A percentile compares a stretch with the other conserved stretches of the same genome.
Conservation (phyloP, 768 basidiomycete species). For the Russula foetens region DNA sequence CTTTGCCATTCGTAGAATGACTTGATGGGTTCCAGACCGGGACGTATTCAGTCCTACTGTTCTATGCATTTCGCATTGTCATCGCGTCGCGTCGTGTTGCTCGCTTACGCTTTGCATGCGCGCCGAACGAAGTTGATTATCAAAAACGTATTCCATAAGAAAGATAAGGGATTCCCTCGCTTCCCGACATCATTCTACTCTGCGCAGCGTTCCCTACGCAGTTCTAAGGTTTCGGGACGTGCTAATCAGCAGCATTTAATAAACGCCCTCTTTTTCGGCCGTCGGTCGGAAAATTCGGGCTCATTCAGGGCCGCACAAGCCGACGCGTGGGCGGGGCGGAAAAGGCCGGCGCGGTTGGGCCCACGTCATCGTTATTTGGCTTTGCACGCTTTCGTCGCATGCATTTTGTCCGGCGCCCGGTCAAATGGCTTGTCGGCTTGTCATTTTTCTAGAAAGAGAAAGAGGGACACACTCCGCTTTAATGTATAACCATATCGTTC, state of each 20-base stretch:
- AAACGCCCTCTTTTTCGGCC: not conserved
- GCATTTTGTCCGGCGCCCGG: not conserved
- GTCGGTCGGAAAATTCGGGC: not conserved
- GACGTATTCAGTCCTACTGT: too few species aligned
- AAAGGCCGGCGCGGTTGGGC: not conserved
- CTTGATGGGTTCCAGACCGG: not conserved
- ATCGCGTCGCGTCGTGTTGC: not conserved
- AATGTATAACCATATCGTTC: not conserved
- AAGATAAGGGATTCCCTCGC: not conserved
- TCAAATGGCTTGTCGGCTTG: not conserved
- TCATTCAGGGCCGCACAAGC: not conserved
- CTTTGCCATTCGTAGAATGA: too few species aligned
- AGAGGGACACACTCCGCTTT: not conserved
- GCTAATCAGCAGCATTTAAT: not conserved
- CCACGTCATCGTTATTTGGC: slow-evolving; percentile 10
- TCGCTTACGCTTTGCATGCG: not conserved
- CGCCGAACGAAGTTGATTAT: not conserved
- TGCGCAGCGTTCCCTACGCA: too few species aligned
- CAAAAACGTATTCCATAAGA: not conserved
- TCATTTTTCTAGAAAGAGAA: slow-evolving; percentile 1
- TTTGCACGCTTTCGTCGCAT: slow-evolving; percentile 1
- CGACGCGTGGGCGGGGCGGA: not conserved
- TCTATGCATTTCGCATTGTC: not conserved
- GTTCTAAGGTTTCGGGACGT: not conserved
- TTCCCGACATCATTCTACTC: not conserved